A percentile compares a stretch with the other conserved stretches of the same genome.
Conservation (phyloP, 495 filamentous ascomycete species). For the Penicillium coprophilum region DNA sequence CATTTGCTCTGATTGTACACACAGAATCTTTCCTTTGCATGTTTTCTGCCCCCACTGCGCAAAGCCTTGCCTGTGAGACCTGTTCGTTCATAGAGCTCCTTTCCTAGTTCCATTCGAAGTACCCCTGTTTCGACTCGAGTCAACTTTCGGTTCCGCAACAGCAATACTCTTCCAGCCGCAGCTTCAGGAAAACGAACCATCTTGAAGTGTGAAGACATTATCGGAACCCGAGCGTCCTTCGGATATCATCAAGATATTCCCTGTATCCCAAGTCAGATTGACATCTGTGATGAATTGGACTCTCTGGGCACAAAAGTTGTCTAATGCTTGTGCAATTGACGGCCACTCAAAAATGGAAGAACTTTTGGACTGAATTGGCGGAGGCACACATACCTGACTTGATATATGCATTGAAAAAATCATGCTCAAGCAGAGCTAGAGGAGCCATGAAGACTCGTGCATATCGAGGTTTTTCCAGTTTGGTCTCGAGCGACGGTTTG, state of each 20-base stretch:
- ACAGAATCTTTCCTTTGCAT: slow-evolving; percentile 61
- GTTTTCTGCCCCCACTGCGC: slow-evolving; percentile 57
- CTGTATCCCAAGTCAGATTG: slow-evolving; percentile 40
- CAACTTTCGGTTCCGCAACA: not conserved
- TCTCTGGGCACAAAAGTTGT: not conserved
- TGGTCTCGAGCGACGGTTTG: slow-evolving; percentile 50
- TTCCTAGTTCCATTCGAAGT: slow-evolving; percentile 75
- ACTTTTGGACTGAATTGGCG: not conserved
- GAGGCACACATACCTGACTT: slow-evolving; percentile 63
- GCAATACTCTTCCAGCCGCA: not conserved
- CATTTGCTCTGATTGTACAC: slow-evolving; percentile 12
- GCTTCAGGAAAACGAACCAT: slow-evolving; percentile 51
- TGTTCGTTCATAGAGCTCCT: slow-evolving; percentile 79
- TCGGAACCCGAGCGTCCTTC: slow-evolving; percentile 79
- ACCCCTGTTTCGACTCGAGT: slow-evolving; percentile 48
- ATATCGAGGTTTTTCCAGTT: slow-evolving; percentile 52
- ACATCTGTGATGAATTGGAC: not conserved
- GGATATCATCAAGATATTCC: slow-evolving; percentile 87
- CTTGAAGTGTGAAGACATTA: slow-evolving; percentile 70
- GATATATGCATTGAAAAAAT: slow-evolving; percentile 85
- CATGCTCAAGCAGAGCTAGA: slow-evolving; percentile 64
- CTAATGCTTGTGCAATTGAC: not conserved
- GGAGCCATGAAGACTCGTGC: slow-evolving; percentile 74
- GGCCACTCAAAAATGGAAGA: not conserved
- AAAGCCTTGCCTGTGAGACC: slow-evolving; percentile 77